These are phyloP conservation scores for Torulaspora indica DNA, from an alignment of 805 yeast genomes.

Conservation along the genomic window DNA sequence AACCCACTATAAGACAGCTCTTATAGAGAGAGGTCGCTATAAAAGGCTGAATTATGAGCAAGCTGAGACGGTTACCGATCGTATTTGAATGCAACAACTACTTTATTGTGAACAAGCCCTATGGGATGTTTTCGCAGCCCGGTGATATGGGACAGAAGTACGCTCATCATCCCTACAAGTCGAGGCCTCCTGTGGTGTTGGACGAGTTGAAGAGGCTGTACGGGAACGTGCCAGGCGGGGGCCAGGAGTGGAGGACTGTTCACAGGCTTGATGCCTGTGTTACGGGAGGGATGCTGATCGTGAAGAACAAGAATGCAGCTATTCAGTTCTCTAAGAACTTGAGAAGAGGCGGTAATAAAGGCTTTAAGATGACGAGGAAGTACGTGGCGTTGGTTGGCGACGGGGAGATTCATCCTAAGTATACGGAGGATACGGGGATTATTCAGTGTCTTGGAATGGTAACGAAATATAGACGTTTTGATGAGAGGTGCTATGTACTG, in stretches of 20 bases:
- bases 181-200: constrained; percentile 18
- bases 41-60: neutral
- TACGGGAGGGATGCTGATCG: constrained; percentile 41
- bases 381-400: constrained; percentile 34
- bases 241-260: constrained; percentile 28
- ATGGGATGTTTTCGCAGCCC: constrained; percentile 36
- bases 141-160: constrained; percentile 20
- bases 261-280: constrained; percentile 41
- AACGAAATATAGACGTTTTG: constrained; percentile 19
- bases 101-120: constrained; percentile 37
- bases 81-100: constrained; percentile 23
- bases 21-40: neutral
- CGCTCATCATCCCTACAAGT: constrained; percentile 9
- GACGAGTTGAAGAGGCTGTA: constrained; percentile 17
- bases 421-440: constrained; percentile 9
- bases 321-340: constrained; percentile 34
- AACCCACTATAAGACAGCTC: neutral
- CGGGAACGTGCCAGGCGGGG: neutral
- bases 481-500: constrained; percentile 25
- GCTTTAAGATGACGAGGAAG: constrained; percentile 35
- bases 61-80: constrained; percentile 10
- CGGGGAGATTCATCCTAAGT: constrained; percentile 1
- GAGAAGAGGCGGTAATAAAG: constrained; percentile 36
- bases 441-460: constrained; percentile 16
- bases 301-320: constrained; percentile 35